These are phyloP conservation scores for Trichoderma hamatum DNA, from an alignment of 2,329 filamentous ascomycete species.

Conservation along the genomic window DNA sequence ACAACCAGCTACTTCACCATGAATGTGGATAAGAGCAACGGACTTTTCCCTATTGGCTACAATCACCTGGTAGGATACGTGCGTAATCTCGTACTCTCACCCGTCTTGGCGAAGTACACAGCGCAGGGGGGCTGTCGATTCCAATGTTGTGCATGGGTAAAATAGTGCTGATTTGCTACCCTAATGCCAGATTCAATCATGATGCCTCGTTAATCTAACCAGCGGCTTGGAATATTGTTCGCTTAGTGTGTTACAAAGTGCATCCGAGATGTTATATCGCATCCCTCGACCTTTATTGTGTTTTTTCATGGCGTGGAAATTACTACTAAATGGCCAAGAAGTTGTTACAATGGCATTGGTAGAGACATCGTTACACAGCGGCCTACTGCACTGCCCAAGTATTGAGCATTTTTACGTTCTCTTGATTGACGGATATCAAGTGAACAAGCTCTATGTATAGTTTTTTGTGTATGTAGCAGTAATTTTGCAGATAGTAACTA, in stretches of 20 bases:
- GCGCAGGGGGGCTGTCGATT: background rate
- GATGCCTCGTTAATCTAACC: background rate
- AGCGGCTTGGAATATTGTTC: background rate
- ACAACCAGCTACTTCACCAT: background rate
- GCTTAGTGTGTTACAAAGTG: background rate
- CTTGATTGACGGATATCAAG: background rate
- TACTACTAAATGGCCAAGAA: background rate
- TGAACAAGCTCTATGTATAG: background rate
- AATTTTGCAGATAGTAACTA: background rate
- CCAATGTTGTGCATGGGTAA: background rate
- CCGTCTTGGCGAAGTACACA: background rate
- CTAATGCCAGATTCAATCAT: background rate
- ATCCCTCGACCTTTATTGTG: background rate
- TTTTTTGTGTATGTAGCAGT: background rate
- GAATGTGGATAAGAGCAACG: background rate
- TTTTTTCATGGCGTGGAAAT: background rate
- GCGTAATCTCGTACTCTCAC: background rate
- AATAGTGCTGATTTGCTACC: background rate
- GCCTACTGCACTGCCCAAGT: background rate
- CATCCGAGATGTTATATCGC: background rate
- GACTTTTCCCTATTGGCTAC: background rate
- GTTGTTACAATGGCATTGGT: background rate
- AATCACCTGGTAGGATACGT: background rate
- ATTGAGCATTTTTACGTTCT: background rate
- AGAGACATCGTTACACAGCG: background rate